phyloP scores from a whole-genome alignment of 2,329 filamentous ascomycete species.

The Coleophoma eucalyptorum region DNA sequence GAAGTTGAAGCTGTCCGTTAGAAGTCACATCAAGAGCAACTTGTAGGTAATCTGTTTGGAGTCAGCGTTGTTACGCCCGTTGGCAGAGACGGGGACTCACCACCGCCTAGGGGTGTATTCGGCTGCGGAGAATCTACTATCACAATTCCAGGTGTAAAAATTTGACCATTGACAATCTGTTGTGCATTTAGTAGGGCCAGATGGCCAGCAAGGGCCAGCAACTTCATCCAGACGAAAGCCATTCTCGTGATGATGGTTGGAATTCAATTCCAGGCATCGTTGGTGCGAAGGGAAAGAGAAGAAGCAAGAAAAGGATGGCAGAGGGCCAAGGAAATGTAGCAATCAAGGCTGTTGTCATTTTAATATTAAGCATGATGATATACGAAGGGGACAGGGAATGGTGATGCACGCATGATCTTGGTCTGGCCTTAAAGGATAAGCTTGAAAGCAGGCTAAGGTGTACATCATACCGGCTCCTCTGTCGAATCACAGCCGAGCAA shows the following conservation, averaged over 20 bases:
- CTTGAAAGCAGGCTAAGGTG: no score
- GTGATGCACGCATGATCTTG: not conserved
- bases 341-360: slow-evolving; percentile 6
- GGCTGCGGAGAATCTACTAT: slow-evolving; percentile 65
- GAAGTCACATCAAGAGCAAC: slow-evolving; percentile 65
- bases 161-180: slow-evolving; percentile 59
- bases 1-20: slow-evolving; percentile 58
- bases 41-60: slow-evolving; percentile 44
- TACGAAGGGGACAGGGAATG: slow-evolving; percentile 6
- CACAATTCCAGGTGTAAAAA: slow-evolving; percentile 66
- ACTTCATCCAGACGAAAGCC: slow-evolving; percentile 9
- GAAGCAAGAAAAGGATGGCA: slow-evolving; percentile 8
- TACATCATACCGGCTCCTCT: no score
- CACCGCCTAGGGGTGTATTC: slow-evolving; percentile 58
- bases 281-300: slow-evolving; percentile 4
- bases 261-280: slow-evolving; percentile 1
- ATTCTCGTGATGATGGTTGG: slow-evolving; percentile 6
- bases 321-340: slow-evolving; percentile 1
- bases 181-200: slow-evolving; percentile 32
- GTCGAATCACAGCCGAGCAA: no score
- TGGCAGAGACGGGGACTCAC: slow-evolving; percentile 33
- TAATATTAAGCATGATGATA: slow-evolving; percentile 14
- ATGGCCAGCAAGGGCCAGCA: slow-evolving; percentile 11
- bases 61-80: slow-evolving; percentile 6
- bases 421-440: not conserved